A percentile compares a stretch with the other conserved stretches of the same genome.
Conservation (phyloP, 1,139 yeast species). For the Starmera stellimalicola region DNA sequence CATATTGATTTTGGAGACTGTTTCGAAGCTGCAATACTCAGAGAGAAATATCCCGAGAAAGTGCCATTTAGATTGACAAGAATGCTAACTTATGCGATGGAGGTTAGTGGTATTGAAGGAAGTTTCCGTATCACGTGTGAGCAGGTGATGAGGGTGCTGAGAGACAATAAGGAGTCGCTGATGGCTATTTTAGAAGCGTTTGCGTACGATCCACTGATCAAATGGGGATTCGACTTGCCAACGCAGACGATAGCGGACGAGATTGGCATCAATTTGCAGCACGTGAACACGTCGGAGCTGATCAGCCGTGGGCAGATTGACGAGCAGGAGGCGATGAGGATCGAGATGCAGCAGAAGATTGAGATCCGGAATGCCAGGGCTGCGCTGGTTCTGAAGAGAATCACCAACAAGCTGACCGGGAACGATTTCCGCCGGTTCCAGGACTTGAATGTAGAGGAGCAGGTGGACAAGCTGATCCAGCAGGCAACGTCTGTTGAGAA, state of each 20-base stretch:
- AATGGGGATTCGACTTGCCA: constrained; percentile 97
- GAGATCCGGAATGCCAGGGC: constrained; percentile 88
- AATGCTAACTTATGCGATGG: constrained; percentile 98
- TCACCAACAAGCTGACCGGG: constrained; percentile 88
- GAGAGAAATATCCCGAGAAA: constrained; percentile 96
- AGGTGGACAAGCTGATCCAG: constrained; percentile 87
- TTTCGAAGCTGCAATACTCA: constrained; percentile 92
- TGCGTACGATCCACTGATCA: constrained; percentile 96
- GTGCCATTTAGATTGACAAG: constrained; percentile 96
- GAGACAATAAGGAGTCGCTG: constrained; percentile 90
- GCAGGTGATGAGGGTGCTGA: constrained; percentile 88
- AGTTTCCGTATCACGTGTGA: constrained; percentile 95
- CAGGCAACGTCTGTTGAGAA: constrained; percentile 97
- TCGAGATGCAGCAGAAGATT: constrained; percentile 67
- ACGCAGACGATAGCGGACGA: constrained; percentile 68
- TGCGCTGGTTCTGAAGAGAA: constrained; percentile 78
- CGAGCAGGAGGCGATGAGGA: constrained; percentile 61
- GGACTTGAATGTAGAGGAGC: constrained; percentile 75
- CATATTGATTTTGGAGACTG: constrained; percentile 99
- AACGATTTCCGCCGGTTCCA: constrained; percentile 73
- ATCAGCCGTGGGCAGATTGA: constrained; percentile 67
- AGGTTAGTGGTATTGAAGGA: constrained; percentile 97
- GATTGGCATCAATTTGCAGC: constrained; percentile 60
- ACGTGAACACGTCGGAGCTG: constrained; percentile 55
- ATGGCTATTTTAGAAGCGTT: constrained; percentile 98